Base-by-base conservation (phyloP, 345 rosid species). In the Litchi chinensis region DNA sequence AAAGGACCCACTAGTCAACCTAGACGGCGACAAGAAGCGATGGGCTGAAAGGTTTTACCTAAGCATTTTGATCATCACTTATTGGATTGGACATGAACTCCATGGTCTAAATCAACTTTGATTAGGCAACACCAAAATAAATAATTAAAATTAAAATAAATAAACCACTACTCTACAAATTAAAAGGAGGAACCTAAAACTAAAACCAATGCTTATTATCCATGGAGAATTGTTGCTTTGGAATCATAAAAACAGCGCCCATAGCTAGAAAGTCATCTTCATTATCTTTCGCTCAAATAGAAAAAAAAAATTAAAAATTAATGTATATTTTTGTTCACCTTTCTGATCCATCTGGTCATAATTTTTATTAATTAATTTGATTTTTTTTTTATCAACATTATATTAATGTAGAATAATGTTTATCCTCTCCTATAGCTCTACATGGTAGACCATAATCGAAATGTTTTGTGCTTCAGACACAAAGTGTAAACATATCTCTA, bases 31-130 rank as follows among this genome's bases (percentile, higher is more conserved):
- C 94, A 88, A 68, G 87, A 88, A 84, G 79, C 80, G 86, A 88
- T 88, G 92, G 90, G 89, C 84, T 89, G 75, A 89, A 87, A 84
- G 86, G 80, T 80, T 77, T 82, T 78, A 80, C 82, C 86, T 85
- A 86, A 80, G 79, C 86, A 83, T 76, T 77, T 71, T 73, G 68
- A 76, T 78, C 72, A 56, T 64, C 26, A 59, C 24, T 21, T 19
- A 21, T 68, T 24, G 73, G 83, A 86, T 85, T 83, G 71, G 88
- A 82, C 85, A 81, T 77, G 28, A 78, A 81, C 88, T 78, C 81
- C 76, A 19, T 52, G 16, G 73, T 79, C 76, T 68, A 37, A 64
- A 60, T 76, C 66, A 78, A 73, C 65, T 76, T 66, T 63, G 59
- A 66, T 76, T 65, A 77, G 54, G 28, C 48, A 44, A n/a, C 37